phyloP scores from a whole-genome alignment of 2,329 filamentous ascomycete genomes.

The Venturiaceae sp. region DNA sequence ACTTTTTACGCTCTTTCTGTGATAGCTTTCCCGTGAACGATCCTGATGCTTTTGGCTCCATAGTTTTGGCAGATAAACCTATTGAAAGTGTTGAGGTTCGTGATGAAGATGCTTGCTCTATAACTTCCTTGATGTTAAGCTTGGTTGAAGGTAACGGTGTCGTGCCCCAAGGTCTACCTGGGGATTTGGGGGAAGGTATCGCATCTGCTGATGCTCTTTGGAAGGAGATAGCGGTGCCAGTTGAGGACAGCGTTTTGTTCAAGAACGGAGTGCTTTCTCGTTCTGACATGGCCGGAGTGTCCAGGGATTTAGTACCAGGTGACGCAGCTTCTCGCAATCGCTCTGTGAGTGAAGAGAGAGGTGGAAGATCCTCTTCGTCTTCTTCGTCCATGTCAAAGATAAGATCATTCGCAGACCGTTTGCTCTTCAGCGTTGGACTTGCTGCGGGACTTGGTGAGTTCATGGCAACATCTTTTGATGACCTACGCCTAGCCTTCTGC shows the following conservation, averaged over 20 bases:
- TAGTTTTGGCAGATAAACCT: constrained; percentile 37
- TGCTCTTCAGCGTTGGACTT: constrained; percentile 60
- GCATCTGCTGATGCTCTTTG: constrained; percentile 9
- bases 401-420: constrained; percentile 61
- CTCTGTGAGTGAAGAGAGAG: neutral
- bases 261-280: neutral
- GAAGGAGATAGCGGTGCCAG: neutral
- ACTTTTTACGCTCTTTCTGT: constrained; percentile 84
- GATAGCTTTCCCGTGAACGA: constrained; percentile 56
- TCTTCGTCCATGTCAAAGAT: constrained; percentile 96
- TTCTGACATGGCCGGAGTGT: neutral
- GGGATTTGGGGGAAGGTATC: constrained; percentile 10
- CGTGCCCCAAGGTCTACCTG: constrained; percentile 41
- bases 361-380: constrained; percentile 21
- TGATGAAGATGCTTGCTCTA: constrained; percentile 49
- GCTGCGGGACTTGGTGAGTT: constrained; percentile 49
- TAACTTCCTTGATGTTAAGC: constrained; percentile 67
- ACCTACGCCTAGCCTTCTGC: constrained; percentile 27
- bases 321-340: constrained; percentile 1
- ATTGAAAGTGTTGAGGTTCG: constrained; percentile 44
- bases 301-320: neutral
- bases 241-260: neutral
- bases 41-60: constrained; percentile 22
- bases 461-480: constrained; percentile 32
- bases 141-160: constrained; percentile 49